Evolutionary conservation across 2,329 filamentous ascomycete species (phyloP), one percentile per base, ranked within the genome.

Genomic region (Colletotrichum abscissum): DNA sequence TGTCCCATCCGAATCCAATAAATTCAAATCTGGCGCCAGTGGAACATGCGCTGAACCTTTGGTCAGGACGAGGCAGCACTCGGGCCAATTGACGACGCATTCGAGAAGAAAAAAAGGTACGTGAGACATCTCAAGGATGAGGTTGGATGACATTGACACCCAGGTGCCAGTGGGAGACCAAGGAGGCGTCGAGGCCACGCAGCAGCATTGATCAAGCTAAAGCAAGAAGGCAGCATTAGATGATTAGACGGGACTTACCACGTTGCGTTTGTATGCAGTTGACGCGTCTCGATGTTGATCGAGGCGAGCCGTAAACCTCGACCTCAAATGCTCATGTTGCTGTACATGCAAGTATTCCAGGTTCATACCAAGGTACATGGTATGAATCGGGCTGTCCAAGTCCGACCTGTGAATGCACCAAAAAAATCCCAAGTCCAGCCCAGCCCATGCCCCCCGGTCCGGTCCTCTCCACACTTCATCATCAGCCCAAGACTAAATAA

Each of bases 401-500:
- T 49, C 19, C 42, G 42, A 49, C 42, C 19, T n/a, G 42, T 11
- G 42, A 11, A 49, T 5, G 14, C 19, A 26, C 26, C 28, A 8
- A n/a, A 1, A n/a, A n/a, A 28, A 16, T 28, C 28, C 56, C 24
- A 59, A 22, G 19, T 42, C 57, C 59, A 62, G 38, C 59, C 38
- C 38, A 49, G 58, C 24, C 33, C 58, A 35, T 26, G 12, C n/a
- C 24, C 66, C 67, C 69, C 49, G 55, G 70, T 65, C 67, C 60
- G 67, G 22, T 70, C 33, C 55, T 62, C 70, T 70, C 70, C 70
- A 71, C 67, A 70, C 52, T 56, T 19, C 63, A 64, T 64, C 62
- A 24, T 64, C 63, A 16, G 63, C 63, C 52, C 63, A 65, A 65
- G 30, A 22, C 62, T 28, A 63, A 42, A 42, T 42, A 19, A 19